Evolutionary conservation across 1,284 basidiomycete species (phyloP).

Genomic region (Porodaedalea pini): DNA sequence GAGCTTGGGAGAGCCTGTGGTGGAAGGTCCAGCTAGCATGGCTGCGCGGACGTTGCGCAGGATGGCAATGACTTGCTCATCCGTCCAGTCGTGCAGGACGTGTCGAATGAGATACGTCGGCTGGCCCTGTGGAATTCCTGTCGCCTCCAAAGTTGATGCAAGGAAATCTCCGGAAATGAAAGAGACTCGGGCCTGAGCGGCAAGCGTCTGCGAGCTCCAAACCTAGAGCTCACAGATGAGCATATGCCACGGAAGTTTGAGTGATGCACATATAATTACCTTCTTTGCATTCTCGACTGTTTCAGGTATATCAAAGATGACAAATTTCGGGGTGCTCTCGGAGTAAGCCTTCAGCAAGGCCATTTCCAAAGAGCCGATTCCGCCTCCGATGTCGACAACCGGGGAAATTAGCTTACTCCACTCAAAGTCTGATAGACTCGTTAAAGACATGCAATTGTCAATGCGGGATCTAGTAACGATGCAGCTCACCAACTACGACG

Average conservation of each 20-base stretch:
- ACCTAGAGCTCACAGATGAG: slow-evolving; percentile 22
- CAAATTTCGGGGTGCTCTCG: slow-evolving; percentile 13
- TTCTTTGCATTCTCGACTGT: slow-evolving; percentile 20
- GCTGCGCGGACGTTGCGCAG: slow-evolving; percentile 30
- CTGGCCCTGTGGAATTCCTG: slow-evolving; percentile 26
- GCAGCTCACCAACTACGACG: slow-evolving; percentile 17
- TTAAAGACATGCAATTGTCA: not conserved
- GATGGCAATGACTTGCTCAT: slow-evolving; percentile 29
- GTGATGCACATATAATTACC: slow-evolving; percentile 13
- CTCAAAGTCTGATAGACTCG: slow-evolving; percentile 19
- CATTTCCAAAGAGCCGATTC: slow-evolving; percentile 24
- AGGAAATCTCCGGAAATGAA: slow-evolving; percentile 31
- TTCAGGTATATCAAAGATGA: slow-evolving; percentile 22
- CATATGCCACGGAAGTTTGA: not conserved
- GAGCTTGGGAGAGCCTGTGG: slow-evolving; percentile 19
- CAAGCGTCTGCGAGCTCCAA: slow-evolving; percentile 24
- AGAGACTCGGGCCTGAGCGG: slow-evolving; percentile 23
- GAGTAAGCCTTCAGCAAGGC: slow-evolving; percentile 17
- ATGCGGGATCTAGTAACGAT: not conserved
- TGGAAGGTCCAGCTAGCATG: slow-evolving; percentile 23
- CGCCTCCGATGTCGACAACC: slow-evolving; percentile 24
- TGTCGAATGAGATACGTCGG: slow-evolving; percentile 33
- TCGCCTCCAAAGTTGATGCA: slow-evolving; percentile 25
- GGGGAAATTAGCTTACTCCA: slow-evolving; percentile 21
- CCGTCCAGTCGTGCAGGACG: slow-evolving; percentile 34